Evolutionary conservation across 1,284 basidiomycete species (phyloP), one percentile per base, ranked within the genome.

Genomic region (Ceratobasidium sp.): DNA sequence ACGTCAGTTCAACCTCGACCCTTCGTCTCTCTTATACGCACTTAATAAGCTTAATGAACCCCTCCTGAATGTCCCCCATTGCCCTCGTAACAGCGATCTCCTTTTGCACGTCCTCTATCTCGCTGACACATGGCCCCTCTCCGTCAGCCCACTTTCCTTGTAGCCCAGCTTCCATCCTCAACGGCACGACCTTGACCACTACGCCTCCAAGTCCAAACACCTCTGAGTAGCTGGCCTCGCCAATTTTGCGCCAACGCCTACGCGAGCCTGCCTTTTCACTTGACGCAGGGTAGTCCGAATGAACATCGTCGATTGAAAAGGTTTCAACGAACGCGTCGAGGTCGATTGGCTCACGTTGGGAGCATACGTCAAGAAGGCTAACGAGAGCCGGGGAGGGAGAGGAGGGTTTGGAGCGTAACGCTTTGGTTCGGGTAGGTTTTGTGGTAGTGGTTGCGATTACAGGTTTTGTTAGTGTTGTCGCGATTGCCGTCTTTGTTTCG

Each of bases 211-310:
- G 90, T 3, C 91, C 91, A 83, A 95, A 99, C 19, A 99, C 97
- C 81, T 99, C 97, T 0, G 96, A 98, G 82, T 94, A 99, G 62
- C 94, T 96, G 14, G 97, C 97, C 84, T 99, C 97, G 59, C 97
- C 97, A 69, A 98, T 91, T 84, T 99, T 99, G 77, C 84, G 86
- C 82, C 60, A 45, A 76, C 51, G 59, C 74, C 77, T 24, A 77
- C 79, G 15, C 76, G 76, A 15, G 80, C 79, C 15, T 79, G 80
- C 6, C 36, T 41, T 56, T 80, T 85, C 27, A 44, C 17, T 8
- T 17, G 57, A 29, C 27, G 51, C 91, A 86, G 74, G 91, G 84
- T 14, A 88, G 86, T 79, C 24, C 45, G 19, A 64, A 56, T 77
- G 75, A 6, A 78, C 41, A 15, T 76, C 65, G 66, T 94, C 92